Conservation (phyloP, 768 basidiomycete species). For the Hericium erinaceus region DNA sequence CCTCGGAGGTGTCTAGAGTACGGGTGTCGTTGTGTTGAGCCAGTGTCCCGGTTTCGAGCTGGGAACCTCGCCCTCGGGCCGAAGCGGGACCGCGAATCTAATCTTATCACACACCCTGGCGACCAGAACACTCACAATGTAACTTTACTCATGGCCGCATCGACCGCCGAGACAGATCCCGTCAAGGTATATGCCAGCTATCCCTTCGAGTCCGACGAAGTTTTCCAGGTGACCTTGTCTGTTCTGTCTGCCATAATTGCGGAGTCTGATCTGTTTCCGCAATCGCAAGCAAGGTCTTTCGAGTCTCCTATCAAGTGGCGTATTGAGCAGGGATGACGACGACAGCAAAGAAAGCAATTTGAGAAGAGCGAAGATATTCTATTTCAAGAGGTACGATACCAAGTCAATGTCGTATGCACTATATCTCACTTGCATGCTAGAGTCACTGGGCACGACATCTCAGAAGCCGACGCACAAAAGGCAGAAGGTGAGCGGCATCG, state of each 20-base stretch:
- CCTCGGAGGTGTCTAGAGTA: too few relatives aligned
- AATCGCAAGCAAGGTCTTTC: conserved; percentile 57
- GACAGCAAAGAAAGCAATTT: conserved; percentile 38
- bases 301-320: conserved; percentile 39
- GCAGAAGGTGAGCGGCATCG: not conserved
- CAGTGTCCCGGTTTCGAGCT: too few relatives aligned
- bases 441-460: not conserved
- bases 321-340: conserved; percentile 25
- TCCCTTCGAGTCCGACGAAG: not conserved
- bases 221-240: not conserved
- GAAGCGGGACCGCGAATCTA: too few relatives aligned
- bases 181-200: not conserved
- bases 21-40: too few relatives aligned
- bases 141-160: not conserved
- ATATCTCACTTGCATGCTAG: not conserved
- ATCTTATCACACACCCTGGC: too few relatives aligned
- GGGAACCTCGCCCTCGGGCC: too few relatives aligned
- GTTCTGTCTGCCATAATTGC: not conserved
- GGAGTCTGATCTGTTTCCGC: too few relatives aligned
- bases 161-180: not conserved
- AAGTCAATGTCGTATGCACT: not conserved
- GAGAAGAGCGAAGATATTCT: conserved; percentile 53
- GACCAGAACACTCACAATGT: too few relatives aligned
- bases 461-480: not conserved
- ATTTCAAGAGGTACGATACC: conserved; percentile 53